A percentile compares a stretch with the other conserved stretches of the same genome.
phyloP scores from a whole-genome alignment of 768 basidiomycete species.

The Hydnum rufescens region DNA sequence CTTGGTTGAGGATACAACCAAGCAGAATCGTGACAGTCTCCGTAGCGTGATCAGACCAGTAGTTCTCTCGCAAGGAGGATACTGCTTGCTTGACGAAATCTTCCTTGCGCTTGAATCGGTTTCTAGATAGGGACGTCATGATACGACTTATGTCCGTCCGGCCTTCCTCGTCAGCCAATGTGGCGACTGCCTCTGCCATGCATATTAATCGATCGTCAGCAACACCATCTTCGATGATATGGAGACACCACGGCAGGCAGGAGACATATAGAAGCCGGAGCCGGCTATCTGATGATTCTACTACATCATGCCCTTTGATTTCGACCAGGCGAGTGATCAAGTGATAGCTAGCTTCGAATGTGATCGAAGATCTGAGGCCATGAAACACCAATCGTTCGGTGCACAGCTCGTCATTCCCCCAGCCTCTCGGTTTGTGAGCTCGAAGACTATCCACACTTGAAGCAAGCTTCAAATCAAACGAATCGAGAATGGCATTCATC shows the following conservation, averaged over 20 bases:
- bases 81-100: constrained; percentile 87
- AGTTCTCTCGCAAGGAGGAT: constrained; percentile 56
- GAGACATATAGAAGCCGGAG: constrained; percentile 68
- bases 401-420: constrained; percentile 38
- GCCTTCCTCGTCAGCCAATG: constrained; percentile 50
- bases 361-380: constrained; percentile 62
- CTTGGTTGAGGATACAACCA: constrained; percentile 64
- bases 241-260: constrained; percentile 74
- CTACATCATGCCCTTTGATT: constrained; percentile 38
- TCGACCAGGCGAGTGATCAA: constrained; percentile 44
- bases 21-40: constrained; percentile 73
- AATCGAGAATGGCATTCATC: constrained; percentile 41
- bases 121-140: constrained; percentile 74
- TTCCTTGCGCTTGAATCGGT: constrained; percentile 76
- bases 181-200: constrained; percentile 55
- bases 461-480: constrained; percentile 50
- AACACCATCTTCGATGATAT: constrained; percentile 47
- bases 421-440: constrained; percentile 45
- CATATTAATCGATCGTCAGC: constrained; percentile 38
- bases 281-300: constrained; percentile 51
- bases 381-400: constrained; percentile 53
- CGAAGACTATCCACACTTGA: constrained; percentile 49
- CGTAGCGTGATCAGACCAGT: constrained; percentile 35
- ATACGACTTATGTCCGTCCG: constrained; percentile 68
- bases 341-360: constrained; percentile 43